Evolutionary conservation across 495 filamentous ascomycete species (phyloP), one percentile per base, ranked within the genome.

Genomic region (Podospora didyma): DNA sequence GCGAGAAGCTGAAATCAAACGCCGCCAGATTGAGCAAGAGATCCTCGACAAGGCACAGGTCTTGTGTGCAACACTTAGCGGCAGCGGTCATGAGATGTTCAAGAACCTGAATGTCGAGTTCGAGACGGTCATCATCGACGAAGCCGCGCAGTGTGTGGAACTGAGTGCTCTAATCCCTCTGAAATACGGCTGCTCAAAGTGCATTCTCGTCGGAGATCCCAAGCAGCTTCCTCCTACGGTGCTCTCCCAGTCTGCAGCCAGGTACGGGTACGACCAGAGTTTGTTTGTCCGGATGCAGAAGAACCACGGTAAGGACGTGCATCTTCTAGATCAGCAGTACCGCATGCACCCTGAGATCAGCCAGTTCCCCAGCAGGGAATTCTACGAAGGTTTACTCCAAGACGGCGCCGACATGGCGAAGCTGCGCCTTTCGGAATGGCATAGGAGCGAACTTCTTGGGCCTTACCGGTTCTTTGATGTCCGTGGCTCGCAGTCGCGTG

Each of bases 391-490:
- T 20, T 82, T 84, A 52, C 84, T 98, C 20, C 72, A 90, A 54
- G 92, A 98, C 72, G 94, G 94, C 22, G 77, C 77, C 26, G 78
- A 87, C 59, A 96, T 97, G 92, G 85, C 79, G 1, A 78, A 73
- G 49, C 70, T 93, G 56, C 86, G 94, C 53, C 68, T 76, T 48
- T 83, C 84, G 61, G 86, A 91, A 2, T 98, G 94, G 94, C 94
- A 98, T 66, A 74, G 80, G 46, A 92, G 86, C 66, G 65, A 80
- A 3, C 69, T 96, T 3, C 87, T 97, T 46, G 90, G 86, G 1
- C 92, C 94, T 0, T 98, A 96, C 60, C 88, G 92, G n/a, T 98
- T 98, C 75, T 97, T 97, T 70, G 90, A 98, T 64, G 91, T 98
- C 6, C 81, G 89, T 60, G 95, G 94, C 64, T 83, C 89, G 54